Base-by-base conservation (phyloP, 2,329 filamentous ascomycete genomes). In the Aspergillus sp. region DNA sequence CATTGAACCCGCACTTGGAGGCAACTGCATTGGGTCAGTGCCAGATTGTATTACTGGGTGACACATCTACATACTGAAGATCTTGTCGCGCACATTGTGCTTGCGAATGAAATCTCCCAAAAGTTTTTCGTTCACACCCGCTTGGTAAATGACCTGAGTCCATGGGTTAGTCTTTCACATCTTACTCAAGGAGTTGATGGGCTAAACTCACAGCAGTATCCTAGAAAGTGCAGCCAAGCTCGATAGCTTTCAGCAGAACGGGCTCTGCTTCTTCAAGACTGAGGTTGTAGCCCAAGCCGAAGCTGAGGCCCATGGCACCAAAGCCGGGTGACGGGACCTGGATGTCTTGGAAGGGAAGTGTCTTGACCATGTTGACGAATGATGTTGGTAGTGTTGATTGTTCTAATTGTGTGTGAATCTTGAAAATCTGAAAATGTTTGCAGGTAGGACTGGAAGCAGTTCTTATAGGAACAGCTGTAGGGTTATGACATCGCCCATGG, bases 71-170 rank as follows among this genome's bases (percentile, higher is more conserved):
- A 55, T 61, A 81, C 79, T 68, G 62, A 83, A 82, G n/a, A 83
- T 41, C 63, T 82, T 82, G 57, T 82, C 80, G 1, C 81, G 78
- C 9, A 80, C 72, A 52, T 82, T 80, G 68, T 83, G 80, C 65
- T 82, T 83, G 23, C 77, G 68, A 61, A 83, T 82, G 61, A 83
- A 83, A 32, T 82, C 79, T 3, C 81, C 81, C 0, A 83, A 69
- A 0, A 83, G 74, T 67, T 80, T 82, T 57, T 83, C 81, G 52
- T 84, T 83, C 12, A 81, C 74, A 38, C 81, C 81, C 1, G 77
- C 76, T 66, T 73, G 67, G 60, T 83, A 83, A 4, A 78, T 74
- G 25, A 82, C 80, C 79, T 81, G 19, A 45, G 17, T 15, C 47
- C 2, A 38, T 8, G 15, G 2, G 4, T 4, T 45, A 45, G 32